phyloP scores from a whole-genome alignment of 1,284 basidiomycete genomes.

The Heterobasidion annosum region DNA sequence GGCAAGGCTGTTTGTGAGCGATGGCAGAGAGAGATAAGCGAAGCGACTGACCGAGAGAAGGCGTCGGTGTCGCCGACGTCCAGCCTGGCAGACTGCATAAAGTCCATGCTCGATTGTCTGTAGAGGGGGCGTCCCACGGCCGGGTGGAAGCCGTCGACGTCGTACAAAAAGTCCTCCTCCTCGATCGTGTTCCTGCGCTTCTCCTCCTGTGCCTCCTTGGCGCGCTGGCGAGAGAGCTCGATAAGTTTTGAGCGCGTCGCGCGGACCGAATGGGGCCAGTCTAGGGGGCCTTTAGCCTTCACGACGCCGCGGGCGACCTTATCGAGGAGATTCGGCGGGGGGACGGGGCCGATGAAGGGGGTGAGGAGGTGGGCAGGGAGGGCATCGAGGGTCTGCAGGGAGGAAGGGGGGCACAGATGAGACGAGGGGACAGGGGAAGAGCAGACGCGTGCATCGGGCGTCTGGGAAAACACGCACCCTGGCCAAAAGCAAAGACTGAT shows the following conservation, averaged over 20 bases:
- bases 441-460: slow-evolving; percentile 6
- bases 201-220: slow-evolving; percentile 38
- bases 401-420: not conserved
- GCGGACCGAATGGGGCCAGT: slow-evolving; percentile 74
- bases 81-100: slow-evolving; percentile 41
- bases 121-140: slow-evolving; percentile 51
- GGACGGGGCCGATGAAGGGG: slow-evolving; percentile 71
- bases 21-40: slow-evolving; percentile 5
- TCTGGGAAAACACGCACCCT: slow-evolving; percentile 37
- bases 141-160: slow-evolving; percentile 18
- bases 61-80: slow-evolving; percentile 43
- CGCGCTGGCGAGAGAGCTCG: slow-evolving; percentile 56
- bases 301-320: slow-evolving; percentile 70
- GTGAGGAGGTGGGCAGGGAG: slow-evolving; percentile 74
- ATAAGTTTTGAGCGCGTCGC: slow-evolving; percentile 73
- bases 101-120: slow-evolving; percentile 80
- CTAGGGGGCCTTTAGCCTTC: slow-evolving; percentile 58
- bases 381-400: slow-evolving; percentile 61
- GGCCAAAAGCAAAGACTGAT: slow-evolving; percentile 55
- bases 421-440: not conserved
- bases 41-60: slow-evolving; percentile 47
- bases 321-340: slow-evolving; percentile 74
- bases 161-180: slow-evolving; percentile 18
- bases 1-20: slow-evolving; percentile 1
- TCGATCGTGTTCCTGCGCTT: slow-evolving; percentile 25